Evolutionary conservation across 2,329 filamentous ascomycete species (phyloP).

Genomic region (Neonectria ditissima): DNA sequence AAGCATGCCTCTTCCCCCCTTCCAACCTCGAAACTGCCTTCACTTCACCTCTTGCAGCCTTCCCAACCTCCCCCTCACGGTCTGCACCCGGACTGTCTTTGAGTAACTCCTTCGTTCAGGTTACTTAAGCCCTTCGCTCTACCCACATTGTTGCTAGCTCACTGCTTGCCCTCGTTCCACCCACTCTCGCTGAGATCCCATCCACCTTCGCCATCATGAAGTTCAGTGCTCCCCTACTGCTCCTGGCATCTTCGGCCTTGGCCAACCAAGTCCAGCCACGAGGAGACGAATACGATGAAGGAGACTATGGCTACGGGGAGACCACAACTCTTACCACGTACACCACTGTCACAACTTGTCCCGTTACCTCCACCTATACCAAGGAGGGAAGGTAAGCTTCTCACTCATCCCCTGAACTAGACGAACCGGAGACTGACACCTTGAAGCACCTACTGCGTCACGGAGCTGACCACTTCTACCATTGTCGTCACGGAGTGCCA

Average conservation of each 20-base stretch:
- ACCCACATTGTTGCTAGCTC: conserved; percentile 34
- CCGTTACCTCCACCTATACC: conserved; percentile 58
- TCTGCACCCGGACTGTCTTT: conserved; percentile 26
- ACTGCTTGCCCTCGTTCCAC: conserved; percentile 35
- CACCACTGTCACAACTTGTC: conserved; percentile 59
- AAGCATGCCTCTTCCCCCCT: conserved; percentile 33
- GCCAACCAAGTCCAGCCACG: conserved; percentile 36
- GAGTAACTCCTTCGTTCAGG: conserved; percentile 48
- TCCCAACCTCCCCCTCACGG: conserved; percentile 29
- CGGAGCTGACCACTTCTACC: conserved; percentile 58
- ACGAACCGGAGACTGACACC: conserved; percentile 29
- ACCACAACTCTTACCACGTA: conserved; percentile 50
- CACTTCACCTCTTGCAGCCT: conserved; percentile 30
- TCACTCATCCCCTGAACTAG: background rate
- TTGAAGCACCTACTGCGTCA: conserved; percentile 56
- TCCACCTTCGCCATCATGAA: conserved; percentile 40
- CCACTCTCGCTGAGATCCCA: conserved; percentile 33
- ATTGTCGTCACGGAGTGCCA: conserved; percentile 56
- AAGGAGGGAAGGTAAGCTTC: conserved; percentile 54
- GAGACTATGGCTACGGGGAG: conserved; percentile 20
- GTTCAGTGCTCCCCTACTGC: conserved; percentile 39
- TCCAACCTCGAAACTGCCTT: conserved; percentile 25
- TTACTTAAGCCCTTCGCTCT: conserved; percentile 46
- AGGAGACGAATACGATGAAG: conserved; percentile 24
- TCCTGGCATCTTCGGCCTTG: conserved; percentile 43